These are phyloP conservation scores for Rhytidiadelphus loreus DNA, from an alignment of 225 moss, liverwort and hornwort genomes.

Conservation along the genomic window DNA sequence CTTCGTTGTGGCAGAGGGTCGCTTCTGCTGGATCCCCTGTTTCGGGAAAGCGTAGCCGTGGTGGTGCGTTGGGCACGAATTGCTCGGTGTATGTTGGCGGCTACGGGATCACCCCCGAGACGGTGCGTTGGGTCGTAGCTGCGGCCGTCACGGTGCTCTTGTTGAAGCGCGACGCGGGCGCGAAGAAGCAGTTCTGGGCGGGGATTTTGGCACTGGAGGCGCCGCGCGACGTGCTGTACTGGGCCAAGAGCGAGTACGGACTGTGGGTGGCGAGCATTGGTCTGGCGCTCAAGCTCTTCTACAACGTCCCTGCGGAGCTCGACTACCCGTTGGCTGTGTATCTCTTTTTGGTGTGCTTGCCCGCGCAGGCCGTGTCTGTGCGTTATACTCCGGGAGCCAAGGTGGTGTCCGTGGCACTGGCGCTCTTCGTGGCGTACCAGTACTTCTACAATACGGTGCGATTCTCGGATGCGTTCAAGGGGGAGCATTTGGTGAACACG, in stretches of 20 bases:
- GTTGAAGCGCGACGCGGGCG: conserved; percentile 39
- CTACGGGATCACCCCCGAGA: conserved; percentile 8
- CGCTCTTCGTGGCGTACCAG: conserved; percentile 22
- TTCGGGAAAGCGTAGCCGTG: background rate
- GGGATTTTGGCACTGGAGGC: conserved; percentile 34
- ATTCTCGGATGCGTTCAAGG: conserved; percentile 11
- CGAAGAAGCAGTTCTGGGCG: conserved; percentile 36
- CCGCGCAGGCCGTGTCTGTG: conserved; percentile 1
- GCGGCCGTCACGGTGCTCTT: conserved; percentile 23
- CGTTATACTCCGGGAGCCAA: conserved; percentile 23
- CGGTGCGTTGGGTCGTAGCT: conserved; percentile 23
- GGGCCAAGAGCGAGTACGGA: conserved; percentile 39
- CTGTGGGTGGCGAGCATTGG: conserved; percentile 33
- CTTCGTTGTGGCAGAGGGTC: background rate
- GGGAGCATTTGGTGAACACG: conserved; percentile 28
- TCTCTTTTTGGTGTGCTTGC: conserved; percentile 1
- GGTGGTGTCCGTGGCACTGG: conserved; percentile 2
- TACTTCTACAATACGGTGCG: conserved; percentile 28
- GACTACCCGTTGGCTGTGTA: conserved; percentile 35
- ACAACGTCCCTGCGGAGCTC: conserved; percentile 22
- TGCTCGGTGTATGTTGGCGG: conserved; percentile 4
- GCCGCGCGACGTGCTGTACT: conserved; percentile 27
- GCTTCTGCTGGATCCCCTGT: background rate
- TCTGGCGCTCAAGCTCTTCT: conserved; percentile 33
- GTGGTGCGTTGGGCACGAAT: conserved; percentile 8